phyloP scores from a whole-genome alignment of 192 early-diverging fungal species.

The Coemansia sp. region DNA sequence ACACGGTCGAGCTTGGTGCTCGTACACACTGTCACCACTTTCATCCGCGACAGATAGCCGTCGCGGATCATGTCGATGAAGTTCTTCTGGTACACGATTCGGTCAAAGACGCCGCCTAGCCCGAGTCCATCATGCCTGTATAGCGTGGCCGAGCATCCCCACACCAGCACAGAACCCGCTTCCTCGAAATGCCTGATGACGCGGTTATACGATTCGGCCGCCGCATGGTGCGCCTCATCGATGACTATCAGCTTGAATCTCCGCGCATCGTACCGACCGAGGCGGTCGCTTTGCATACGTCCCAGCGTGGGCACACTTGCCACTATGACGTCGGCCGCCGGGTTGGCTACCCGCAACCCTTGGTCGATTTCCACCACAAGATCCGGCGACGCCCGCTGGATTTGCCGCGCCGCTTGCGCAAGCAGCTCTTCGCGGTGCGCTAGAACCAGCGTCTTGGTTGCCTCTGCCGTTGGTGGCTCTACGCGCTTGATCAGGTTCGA shows the following conservation, averaged over 20 bases:
- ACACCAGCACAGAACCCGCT: conserved; percentile 64
- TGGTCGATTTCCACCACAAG: conserved; percentile 67
- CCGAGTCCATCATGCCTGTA: conserved; percentile 78
- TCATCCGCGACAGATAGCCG: conserved; percentile 70
- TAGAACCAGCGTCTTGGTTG: conserved; percentile 77
- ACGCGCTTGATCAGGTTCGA: conserved; percentile 74
- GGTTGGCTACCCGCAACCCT: conserved; percentile 60
- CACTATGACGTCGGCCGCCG: conserved; percentile 69
- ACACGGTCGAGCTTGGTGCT: conserved; percentile 53
- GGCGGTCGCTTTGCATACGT: conserved; percentile 36
- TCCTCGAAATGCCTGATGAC: conserved; percentile 72
- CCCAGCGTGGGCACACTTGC: conserved; percentile 79
- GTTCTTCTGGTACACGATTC: conserved; percentile 70
- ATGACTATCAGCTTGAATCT: conserved; percentile 88
- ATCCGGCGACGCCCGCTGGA: conserved; percentile 60
- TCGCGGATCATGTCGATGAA: conserved; percentile 84
- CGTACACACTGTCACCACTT: conserved; percentile 67
- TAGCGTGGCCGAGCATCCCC: conserved; percentile 93
- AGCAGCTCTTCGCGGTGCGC: conserved; percentile 90
- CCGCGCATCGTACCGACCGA: conserved; percentile 67
- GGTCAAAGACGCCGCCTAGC: conserved; percentile 68
- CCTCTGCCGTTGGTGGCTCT: conserved; percentile 57
- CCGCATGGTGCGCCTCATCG: conserved; percentile 92
- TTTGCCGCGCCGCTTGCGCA: conserved; percentile 72
- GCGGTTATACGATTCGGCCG: conserved; percentile 69